Conservation (phyloP, 139 green algal genomes). For the Coelastrella sp. region DNA sequence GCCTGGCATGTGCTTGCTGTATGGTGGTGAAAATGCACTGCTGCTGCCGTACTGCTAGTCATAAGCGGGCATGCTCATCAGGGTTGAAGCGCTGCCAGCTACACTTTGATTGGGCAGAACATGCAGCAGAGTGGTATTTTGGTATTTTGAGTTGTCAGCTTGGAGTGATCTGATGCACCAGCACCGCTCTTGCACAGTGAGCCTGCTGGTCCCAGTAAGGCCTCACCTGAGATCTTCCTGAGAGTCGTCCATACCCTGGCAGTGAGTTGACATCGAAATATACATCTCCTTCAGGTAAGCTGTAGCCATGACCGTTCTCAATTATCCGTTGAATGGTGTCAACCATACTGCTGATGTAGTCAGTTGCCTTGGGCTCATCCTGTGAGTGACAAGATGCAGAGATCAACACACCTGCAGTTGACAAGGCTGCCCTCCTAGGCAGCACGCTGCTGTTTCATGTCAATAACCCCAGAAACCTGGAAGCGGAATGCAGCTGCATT, state of each 20-base stretch:
- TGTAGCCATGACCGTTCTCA: conserved; percentile 92
- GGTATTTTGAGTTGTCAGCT: neutral
- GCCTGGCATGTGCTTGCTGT: no score
- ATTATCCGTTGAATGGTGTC: conserved; percentile 90
- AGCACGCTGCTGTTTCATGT: neutral
- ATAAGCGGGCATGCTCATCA: no score
- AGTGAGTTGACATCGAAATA: conserved; percentile 94
- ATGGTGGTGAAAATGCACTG: no score
- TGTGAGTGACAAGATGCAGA: neutral
- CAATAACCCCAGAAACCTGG: neutral
- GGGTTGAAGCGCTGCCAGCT: no score
- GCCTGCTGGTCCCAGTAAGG: neutral
- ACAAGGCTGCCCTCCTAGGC: neutral
- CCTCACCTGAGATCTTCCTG: conserved; percentile 75
- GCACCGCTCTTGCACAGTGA: neutral
- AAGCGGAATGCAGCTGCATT: neutral
- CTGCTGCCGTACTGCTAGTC: no score
- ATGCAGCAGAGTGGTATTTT: no score
- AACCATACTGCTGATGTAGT: conserved; percentile 92
- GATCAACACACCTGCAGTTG: neutral
- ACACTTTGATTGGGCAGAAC: no score
- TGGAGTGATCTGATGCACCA: neutral
- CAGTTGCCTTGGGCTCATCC: conserved; percentile 91
- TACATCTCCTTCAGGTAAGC: conserved; percentile 84
- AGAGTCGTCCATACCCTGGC: conserved; percentile 91